A percentile compares a stretch with the other conserved stretches of the same genome.
These are phyloP conservation scores for Penicillium sp. DNA, from an alignment of 2,329 filamentous ascomycete species.

Conservation along the genomic window DNA sequence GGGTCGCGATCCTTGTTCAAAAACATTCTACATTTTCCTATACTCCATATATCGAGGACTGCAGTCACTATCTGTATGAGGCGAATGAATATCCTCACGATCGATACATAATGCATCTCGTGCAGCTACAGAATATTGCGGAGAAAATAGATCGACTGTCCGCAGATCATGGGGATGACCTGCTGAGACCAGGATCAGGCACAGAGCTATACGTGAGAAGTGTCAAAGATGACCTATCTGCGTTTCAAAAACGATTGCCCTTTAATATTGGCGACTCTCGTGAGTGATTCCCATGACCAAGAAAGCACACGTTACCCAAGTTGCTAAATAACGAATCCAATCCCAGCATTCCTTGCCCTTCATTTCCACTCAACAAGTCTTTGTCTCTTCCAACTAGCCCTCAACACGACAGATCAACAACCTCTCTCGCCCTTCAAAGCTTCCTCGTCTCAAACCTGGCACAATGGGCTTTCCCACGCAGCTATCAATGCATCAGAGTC, in stretches of 20 bases:
- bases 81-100: constrained; percentile 39
- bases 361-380: constrained; percentile 46
- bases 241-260: constrained; percentile 34
- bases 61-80: constrained; percentile 38
- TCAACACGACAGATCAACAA: constrained; percentile 30
- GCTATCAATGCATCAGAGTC: constrained; percentile 29
- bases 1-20: constrained; percentile 42
- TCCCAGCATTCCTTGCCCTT: constrained; percentile 43
- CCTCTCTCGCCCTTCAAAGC: constrained; percentile 9
- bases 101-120: constrained; percentile 40
- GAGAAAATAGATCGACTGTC: constrained; percentile 41
- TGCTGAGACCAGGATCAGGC: constrained; percentile 21
- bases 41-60: constrained; percentile 42
- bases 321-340: constrained; percentile 9
- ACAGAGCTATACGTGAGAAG: constrained; percentile 36
- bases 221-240: constrained; percentile 37
- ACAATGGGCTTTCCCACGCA: constrained; percentile 9
- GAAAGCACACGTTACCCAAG: background rate
- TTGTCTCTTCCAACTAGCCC: constrained; percentile 45
- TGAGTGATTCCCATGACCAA: constrained; percentile 6
- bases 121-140: constrained; percentile 44
- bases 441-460: background rate
- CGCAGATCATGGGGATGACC: constrained; percentile 17
- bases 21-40: constrained; percentile 44
- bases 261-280: constrained; percentile 23